phyloP scores from a whole-genome alignment of 257 asterid species.

The Haberlea rhodopensis region DNA sequence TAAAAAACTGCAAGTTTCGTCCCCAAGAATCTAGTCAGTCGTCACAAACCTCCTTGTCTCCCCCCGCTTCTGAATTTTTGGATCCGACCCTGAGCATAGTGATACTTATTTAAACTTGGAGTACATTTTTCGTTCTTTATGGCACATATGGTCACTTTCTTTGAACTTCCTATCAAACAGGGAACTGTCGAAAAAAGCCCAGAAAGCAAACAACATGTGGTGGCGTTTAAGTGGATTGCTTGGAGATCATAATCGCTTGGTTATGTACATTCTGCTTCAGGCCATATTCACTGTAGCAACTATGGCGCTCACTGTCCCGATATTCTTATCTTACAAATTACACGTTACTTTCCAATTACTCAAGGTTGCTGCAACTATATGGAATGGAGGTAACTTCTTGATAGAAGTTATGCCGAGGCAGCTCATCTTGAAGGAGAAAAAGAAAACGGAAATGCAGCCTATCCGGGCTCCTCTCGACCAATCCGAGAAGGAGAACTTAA shows the following conservation, averaged over 20 bases:
- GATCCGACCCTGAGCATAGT: too few species aligned
- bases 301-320: too few species aligned
- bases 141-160: too few species aligned
- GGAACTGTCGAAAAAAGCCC: too few species aligned
- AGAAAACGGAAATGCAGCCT: conserved; percentile 57
- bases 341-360: conserved; percentile 73
- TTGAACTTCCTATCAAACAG: too few species aligned
- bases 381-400: conserved; percentile 93
- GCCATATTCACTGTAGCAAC: conserved; percentile 87
- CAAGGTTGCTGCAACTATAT: conserved; percentile 79
- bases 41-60: too few species aligned
- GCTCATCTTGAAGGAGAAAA: conserved; percentile 72
- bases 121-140: too few species aligned
- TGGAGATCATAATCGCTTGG: conserved; percentile 85
- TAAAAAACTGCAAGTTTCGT: too few species aligned
- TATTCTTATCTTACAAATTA: conserved; percentile 72
- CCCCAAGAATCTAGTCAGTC: too few species aligned
- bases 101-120: too few species aligned
- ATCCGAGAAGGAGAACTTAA: conserved; percentile 20
- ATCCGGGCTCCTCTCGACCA: conserved; percentile 29
- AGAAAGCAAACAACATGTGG: conserved; percentile 79
- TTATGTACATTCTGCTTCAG: conserved; percentile 85
- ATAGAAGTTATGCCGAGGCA: conserved; percentile 96
- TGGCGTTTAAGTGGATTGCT: conserved; percentile 94
- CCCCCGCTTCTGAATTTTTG: too few species aligned